Evolutionary conservation across 2,329 filamentous ascomycete genomes (phyloP), one percentile per base, ranked within the genome.

Genomic region (Botrytis squamosa): DNA sequence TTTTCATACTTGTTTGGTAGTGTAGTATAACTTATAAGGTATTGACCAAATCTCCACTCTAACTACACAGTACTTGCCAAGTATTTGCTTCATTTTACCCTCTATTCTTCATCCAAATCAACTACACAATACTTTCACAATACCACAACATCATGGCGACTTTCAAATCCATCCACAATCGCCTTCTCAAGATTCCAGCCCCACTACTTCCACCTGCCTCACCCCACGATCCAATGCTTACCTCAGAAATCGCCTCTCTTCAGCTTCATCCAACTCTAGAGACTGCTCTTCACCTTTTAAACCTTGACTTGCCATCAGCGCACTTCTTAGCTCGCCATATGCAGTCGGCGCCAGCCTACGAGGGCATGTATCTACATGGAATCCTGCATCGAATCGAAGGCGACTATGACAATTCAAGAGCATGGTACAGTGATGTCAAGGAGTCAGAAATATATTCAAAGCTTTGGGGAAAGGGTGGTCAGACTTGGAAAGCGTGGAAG

Each of bases 251-350:
- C 70, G 73, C 81, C n/a, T 71, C 77, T 40, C 79, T 84, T 8
- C 77, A 77, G 14, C 76, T 85, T 1, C 85, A 87, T 75, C 85
- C 86, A 12, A 83, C 84, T 22, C 80, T 88, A 55, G 86, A 88
- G 82, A 81, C 85, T 16, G 80, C 84, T 0, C 81, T 88, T 6
- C 86, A 88, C 78, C 82, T 88, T 71, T 80, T 87, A 44, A 88
- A 88, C 77, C 80, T 81, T 75, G 86, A 88, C 77, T 80, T 88
- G 0, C 81, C 85, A 7, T 82, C 81, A 33, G 86, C 86, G 0
- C 86, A 88, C 78, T 88, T 88, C 78, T 82, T 88, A 1, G 81
- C 85, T 38, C 83, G 86, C 1, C 85, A 88, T 76, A 87, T 87
- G 85, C 84, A 86, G 78, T 82, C 83, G 14, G 78, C 82, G 22